Evolutionary conservation across 2,329 filamentous ascomycete species (phyloP).

Genomic region (Xylaria hypoxylon): DNA sequence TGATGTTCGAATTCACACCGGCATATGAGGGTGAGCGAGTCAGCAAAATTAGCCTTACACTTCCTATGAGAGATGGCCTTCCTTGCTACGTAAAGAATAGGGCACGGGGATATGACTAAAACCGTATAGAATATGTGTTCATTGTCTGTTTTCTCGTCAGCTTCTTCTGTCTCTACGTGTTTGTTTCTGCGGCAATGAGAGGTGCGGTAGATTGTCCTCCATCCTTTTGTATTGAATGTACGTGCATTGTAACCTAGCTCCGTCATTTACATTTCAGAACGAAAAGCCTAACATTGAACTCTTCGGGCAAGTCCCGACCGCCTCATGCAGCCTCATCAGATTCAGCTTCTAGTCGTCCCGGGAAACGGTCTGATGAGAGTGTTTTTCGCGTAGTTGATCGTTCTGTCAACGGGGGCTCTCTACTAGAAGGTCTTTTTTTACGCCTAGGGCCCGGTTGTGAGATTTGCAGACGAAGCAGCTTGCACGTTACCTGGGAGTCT

Average conservation of each 20-base stretch:
- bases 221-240: not conserved
- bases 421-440: no score
- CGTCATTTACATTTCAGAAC: not conserved
- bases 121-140: not conserved
- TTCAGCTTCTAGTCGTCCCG: not conserved
- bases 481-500: not conserved
- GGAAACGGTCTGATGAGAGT: not conserved
- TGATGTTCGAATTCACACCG: slow-evolving; percentile 63
- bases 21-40: slow-evolving; percentile 61
- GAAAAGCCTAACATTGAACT: not conserved
- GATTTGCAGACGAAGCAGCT: no score
- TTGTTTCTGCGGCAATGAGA: not conserved
- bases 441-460: no score
- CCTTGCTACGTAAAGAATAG: slow-evolving; percentile 56
- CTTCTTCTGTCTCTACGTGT: not conserved
- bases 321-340: not conserved
- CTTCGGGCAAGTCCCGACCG: not conserved
- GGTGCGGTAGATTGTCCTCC: not conserved
- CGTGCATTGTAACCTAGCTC: no score
- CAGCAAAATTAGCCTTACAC: slow-evolving; percentile 70
- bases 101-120: not conserved
- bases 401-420: not conserved
- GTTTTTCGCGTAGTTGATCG: not conserved
- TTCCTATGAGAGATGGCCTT: slow-evolving; percentile 72
- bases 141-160: not conserved